Base-by-base conservation (phyloP, 129 eudicot genomes). In the Saposhnikovia divaricata region DNA sequence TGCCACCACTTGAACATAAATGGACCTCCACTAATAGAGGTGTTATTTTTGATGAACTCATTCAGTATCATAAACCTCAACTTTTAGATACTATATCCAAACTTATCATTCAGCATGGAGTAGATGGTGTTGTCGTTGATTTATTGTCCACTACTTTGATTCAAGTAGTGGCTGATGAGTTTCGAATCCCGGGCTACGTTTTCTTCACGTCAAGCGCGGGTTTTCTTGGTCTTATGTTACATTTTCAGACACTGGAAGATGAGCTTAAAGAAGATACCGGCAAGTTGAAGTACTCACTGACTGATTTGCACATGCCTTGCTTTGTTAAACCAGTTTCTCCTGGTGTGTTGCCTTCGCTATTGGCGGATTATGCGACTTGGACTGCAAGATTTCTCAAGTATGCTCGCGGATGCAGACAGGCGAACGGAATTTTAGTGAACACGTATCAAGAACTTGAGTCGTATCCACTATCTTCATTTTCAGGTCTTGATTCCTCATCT, bases 181-280 rank as follows among this genome's bases (percentile, higher is more conserved):
- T 57, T 57, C 12, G 28, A 0, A 57, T 57, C 1, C 28, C 66
- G 4, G 66, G 76, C n/a, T 81, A 81, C 42, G 25, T 81, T 46
- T 81, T 59, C 76, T 76, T 75, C 63, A 75, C 84, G 16, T 75
- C 84, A 16, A 43, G 61, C 10, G 80, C 80, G 3, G 80, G 66
- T 47, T 81, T 81, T 76, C 75, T 81, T 10, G 69, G 84, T 7
- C 42, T 81, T 21, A 61, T 66, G 75, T 47, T 65, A 34, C 66
- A 75, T 46, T 23, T 81, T 75, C 77, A 78, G 47, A 44, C 45
- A 10, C 80, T 45, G 34, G 61, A 75, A 45, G 65, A 47, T 37
- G 78, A 44, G 78, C 78, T 45, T 69, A 38, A 63, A 4, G 57
- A 59, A 18, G 44, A 57, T 51, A 78, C 27, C 18, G 6, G 43